Base-by-base conservation (phyloP, 441 rosid genomes). In the Pelargonium myrrhifolium region DNA sequence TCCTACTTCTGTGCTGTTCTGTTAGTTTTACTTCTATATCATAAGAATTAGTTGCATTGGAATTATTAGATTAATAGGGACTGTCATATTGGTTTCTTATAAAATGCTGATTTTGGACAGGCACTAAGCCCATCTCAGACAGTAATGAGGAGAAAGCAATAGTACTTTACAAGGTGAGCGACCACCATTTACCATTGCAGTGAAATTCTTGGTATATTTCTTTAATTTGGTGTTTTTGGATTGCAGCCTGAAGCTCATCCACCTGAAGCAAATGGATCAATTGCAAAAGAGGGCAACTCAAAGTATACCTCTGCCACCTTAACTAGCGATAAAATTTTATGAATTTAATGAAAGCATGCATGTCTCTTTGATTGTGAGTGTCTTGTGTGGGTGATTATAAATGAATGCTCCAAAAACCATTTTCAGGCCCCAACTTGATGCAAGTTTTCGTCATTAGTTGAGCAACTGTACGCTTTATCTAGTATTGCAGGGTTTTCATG, bases 121-220 rank as follows among this genome's bases (percentile, higher is more conserved):
- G 89, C 39, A 70, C 70, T 67, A 83, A 74, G 76, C 73, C 80
- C 66, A 39, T 80, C 51, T 71, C 72, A 66, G 85, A 84, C 60
- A 66, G 81, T 65, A 81, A 60, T 17, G 94, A 88, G 71, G 94
- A 90, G 82, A 92, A 86, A 83, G 96, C 99, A 68, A 87, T 94
- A 69, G 90, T 92, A 67, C 89, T 94, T 72, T 92, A 88, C 80
- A 80, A 84, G 79, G 99, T 94, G 62, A 74, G 74, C 67, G 64
- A 42, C 4, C 66, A 26, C 42, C 45, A 42, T 60, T 64, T 69
- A 15, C 63, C 69, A n/a, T 37, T 12, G 22, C 59, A 53, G 8
- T 53, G 59, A 1, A 40, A 66, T 37, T 40, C 20, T 9, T 74
- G 65, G n/a, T 64, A 24, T 35, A 14, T 67, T 56, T 55, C 11